A percentile compares a stretch with the other conserved stretches of the same genome.
These are phyloP conservation scores for Westerdykella sp. DNA, from an alignment of 2,329 filamentous ascomycete genomes.

Conservation along the genomic window DNA sequence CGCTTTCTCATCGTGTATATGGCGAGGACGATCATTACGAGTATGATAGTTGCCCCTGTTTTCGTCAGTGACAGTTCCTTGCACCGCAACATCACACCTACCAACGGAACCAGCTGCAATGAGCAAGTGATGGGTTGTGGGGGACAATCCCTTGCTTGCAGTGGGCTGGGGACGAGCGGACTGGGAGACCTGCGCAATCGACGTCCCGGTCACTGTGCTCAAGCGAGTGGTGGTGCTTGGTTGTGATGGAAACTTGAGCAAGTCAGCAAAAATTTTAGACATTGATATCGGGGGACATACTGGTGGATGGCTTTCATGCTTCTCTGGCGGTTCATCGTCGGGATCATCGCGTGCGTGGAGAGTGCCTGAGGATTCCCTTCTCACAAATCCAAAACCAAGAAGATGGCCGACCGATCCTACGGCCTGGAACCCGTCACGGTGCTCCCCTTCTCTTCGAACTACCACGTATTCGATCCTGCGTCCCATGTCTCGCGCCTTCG, in stretches of 20 bases:
- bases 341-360: constrained; percentile 8
- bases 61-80: constrained; percentile 8
- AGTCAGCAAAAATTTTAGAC: neutral
- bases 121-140: constrained; percentile 35
- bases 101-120: constrained; percentile 39
- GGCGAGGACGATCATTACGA: constrained; percentile 32
- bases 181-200: too few species aligned
- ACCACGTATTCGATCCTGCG: constrained; percentile 23
- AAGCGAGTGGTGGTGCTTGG: neutral
- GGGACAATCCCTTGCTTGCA: constrained; percentile 11
- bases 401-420: neutral
- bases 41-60: constrained; percentile 34
- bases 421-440: neutral
- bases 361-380: constrained; percentile 7
- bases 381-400: constrained; percentile 1
- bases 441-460: constrained; percentile 19
- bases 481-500: constrained; percentile 13
- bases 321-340: constrained; percentile 3
- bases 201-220: neutral
- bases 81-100: constrained; percentile 5
- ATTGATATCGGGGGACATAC: too few species aligned
- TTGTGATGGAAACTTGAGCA: neutral
- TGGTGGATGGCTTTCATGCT: neutral
- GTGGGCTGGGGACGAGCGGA: neutral
- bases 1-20: constrained; percentile 36